phyloP scores from a whole-genome alignment of 2,329 filamentous ascomycete species.

The Piedraia hortae region DNA sequence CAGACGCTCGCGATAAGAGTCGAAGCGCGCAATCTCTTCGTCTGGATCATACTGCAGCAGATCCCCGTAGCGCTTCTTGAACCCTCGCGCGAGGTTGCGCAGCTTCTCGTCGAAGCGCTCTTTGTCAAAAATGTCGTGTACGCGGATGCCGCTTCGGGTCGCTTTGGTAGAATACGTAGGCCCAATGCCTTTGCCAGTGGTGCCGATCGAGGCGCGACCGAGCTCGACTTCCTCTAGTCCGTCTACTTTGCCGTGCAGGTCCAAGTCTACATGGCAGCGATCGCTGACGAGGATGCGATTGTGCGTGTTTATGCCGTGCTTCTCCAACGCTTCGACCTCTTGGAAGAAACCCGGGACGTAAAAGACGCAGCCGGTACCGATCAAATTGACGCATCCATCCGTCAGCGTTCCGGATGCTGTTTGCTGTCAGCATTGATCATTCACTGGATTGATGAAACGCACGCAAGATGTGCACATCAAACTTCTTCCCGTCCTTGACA shows the following conservation, averaged over 20 bases:
- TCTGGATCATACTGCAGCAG: constrained; percentile 40
- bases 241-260: constrained; percentile 39
- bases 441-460: constrained; percentile 3
- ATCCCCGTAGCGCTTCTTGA: constrained; percentile 40
- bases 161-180: constrained; percentile 37
- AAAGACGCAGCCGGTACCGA: constrained; percentile 38
- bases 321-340: constrained; percentile 32
- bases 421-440: background rate
- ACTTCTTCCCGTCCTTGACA: constrained; percentile 18
- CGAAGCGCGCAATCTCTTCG: constrained; percentile 36
- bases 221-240: constrained; percentile 31
- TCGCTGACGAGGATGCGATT: constrained; percentile 36
- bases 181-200: constrained; percentile 21
- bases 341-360: constrained; percentile 40
- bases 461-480: constrained; percentile 31
- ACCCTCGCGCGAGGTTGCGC: constrained; percentile 31
- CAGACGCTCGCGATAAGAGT: constrained; percentile 29
- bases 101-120: constrained; percentile 38
- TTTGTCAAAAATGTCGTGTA: constrained; percentile 40
- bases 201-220: constrained; percentile 23
- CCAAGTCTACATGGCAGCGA: constrained; percentile 34
- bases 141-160: constrained; percentile 35
- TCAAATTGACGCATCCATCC: constrained; percentile 41
- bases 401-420: constrained; percentile 44
- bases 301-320: constrained; percentile 30